Percentiles rank a stretch among this genome's conserved stretches.
These are phyloP conservation scores for Rubia yunnanensis DNA, from an alignment of 257 asterid species.

Conservation along the genomic window DNA sequence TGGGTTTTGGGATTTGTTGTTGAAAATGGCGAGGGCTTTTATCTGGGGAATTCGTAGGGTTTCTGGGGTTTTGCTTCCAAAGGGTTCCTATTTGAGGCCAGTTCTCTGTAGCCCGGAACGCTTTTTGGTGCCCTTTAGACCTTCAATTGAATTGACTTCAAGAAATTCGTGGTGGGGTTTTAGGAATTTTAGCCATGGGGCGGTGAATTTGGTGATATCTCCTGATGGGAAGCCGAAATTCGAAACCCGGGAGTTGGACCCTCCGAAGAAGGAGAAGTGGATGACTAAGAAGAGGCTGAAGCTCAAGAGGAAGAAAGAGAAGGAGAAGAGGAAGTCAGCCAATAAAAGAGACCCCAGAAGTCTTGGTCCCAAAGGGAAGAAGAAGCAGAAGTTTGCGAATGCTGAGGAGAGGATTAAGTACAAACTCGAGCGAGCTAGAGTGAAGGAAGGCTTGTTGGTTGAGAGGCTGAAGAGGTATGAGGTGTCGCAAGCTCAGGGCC, in stretches of 20 bases:
- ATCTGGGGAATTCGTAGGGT: conserved; percentile 22
- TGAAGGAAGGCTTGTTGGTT: conserved; percentile 61
- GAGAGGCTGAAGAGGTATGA: conserved; percentile 82
- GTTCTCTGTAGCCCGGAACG: conserved; percentile 21
- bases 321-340: conserved; percentile 63
- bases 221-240: conserved; percentile 65
- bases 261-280: conserved; percentile 89
- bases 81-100: conserved; percentile 10
- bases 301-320: conserved; percentile 57
- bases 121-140: conserved; percentile 16
- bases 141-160: conserved; percentile 12
- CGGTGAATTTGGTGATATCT: conserved; percentile 61
- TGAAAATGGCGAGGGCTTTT: neutral
- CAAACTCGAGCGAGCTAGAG: conserved; percentile 48
- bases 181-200: conserved; percentile 52
- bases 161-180: conserved; percentile 16
- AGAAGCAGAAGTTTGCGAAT: conserved; percentile 54
- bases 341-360: conserved; percentile 82
- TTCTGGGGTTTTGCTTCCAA: conserved; percentile 15
- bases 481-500: conserved; percentile 83
- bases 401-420: conserved; percentile 80
- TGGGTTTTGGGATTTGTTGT: neutral
- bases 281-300: conserved; percentile 66
- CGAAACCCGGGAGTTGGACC: conserved; percentile 60
- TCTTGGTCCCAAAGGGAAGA: conserved; percentile 58